Evolutionary conservation across 768 basidiomycete genomes (phyloP), one percentile per base, ranked within the genome.

Genomic region (Lyophyllum atratum): DNA sequence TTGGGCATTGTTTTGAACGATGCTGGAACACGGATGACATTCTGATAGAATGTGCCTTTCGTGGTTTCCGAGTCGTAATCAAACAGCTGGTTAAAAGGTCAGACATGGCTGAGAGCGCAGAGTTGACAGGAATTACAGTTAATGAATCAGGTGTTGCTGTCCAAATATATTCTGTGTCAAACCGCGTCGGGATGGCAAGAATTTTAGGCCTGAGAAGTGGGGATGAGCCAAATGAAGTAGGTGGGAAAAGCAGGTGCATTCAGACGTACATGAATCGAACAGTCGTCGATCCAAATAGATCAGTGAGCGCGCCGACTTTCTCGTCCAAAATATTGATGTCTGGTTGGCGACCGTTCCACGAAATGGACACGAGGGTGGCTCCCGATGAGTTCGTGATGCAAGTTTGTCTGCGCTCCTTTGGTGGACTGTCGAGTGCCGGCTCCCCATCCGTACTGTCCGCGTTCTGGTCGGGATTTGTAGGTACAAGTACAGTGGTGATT

Each of bases 81-180:
- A 54, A 80, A 72, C 11, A 85, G 71, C 85, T 86, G 55, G 29
- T 17, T 17, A 55, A 51, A 59, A 58, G 31, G 24, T 53, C 15
- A 54, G 34, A 45, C 15, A 37, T 24, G 29, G 59, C 34, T 53
- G 17, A 19, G 54, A 42, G 50, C 22, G 47, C 39, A 56, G n/a
- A 33, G 50, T 37, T 45, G 47, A 39, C 49, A 40, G 19, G n/a
- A 66, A 79, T 42, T 66, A 86, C 84, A 21, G 74, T 78, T 10
- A 86, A 71, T 24, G 80, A 79, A 52, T 82, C 72, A 0, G 79
- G 70, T n/a, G 81, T 82, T 12, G 83, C 84, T 43, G 77, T 77
- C 85, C 85, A 86, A 34, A 85, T 72, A 57, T 77, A 83, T 61
- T 85, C 80, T 2, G 83, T 77, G 58, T 85, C 82, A 58, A 86